Evolutionary conservation across 306 rosid species (phyloP).

Genomic region (Castanea sativa): DNA sequence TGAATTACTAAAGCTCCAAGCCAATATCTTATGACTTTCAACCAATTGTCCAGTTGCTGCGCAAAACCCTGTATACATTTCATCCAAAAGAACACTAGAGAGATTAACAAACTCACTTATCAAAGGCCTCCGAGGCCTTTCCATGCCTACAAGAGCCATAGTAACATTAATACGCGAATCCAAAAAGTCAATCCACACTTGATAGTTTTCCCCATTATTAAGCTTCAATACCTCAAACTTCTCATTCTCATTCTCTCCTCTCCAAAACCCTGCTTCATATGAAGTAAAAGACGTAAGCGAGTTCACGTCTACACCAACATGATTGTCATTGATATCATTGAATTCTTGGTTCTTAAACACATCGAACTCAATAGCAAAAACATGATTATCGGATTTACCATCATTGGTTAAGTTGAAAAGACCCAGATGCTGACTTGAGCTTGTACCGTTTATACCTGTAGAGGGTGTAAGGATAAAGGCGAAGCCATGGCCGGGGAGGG

Average conservation of each 20-base stretch:
- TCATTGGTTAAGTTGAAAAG: conserved; percentile 37
- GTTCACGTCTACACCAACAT: conserved; percentile 52
- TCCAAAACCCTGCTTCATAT: conserved; percentile 45
- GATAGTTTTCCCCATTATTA: conserved; percentile 46
- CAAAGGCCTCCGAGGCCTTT: conserved; percentile 47
- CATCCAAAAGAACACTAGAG: conserved; percentile 43
- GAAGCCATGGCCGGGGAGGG: conserved; percentile 45
- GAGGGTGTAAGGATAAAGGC: conserved; percentile 46
- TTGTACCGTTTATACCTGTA: conserved; percentile 33
- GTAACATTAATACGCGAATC: conserved; percentile 41
- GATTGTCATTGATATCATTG: conserved; percentile 35
- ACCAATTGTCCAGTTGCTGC: conserved; percentile 41
- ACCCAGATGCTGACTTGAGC: conserved; percentile 44
- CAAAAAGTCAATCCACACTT: conserved; percentile 57
- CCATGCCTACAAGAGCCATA: conserved; percentile 42
- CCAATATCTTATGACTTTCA: conserved; percentile 46
- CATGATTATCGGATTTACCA: conserved; percentile 33
- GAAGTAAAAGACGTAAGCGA: conserved; percentile 41
- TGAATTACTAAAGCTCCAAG: conserved; percentile 58
- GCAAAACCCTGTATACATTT: conserved; percentile 44
- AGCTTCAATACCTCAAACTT: conserved; percentile 35
- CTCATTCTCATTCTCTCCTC: conserved; percentile 26
- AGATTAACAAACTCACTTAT: conserved; percentile 45
- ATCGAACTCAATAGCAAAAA: conserved; percentile 50
- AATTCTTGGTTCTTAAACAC: conserved; percentile 46